phyloP scores from a whole-genome alignment of 1,284 basidiomycete genomes.

The Cystobasidium pallidum region DNA sequence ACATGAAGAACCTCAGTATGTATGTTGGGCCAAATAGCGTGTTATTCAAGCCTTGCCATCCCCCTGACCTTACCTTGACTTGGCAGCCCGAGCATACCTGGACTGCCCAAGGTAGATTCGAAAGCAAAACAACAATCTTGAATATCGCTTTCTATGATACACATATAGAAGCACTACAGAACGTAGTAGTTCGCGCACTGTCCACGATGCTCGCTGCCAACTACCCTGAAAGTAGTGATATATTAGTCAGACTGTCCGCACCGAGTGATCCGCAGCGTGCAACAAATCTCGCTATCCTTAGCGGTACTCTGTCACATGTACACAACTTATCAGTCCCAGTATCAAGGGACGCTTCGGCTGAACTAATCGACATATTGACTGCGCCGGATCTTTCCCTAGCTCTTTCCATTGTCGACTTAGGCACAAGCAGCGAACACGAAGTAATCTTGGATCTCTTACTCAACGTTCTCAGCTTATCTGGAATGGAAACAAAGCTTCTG shows the following conservation, averaged over 20 bases:
- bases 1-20: not conserved
- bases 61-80: too few relatives aligned
- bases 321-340: not conserved
- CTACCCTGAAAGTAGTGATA: not conserved
- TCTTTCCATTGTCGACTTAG: conserved; percentile 71
- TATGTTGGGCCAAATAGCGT: not conserved
- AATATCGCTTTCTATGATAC: not conserved
- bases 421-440: conserved; percentile 75
- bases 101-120: not conserved
- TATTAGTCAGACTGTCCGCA: not conserved
- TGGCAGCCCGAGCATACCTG: not conserved
- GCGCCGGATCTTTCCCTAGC: conserved; percentile 49
- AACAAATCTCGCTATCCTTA: conserved; percentile 1
- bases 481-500: conserved; percentile 69
- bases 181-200: not conserved
- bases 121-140: not conserved
- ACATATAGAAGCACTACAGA: not conserved
- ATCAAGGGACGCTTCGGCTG: not conserved
- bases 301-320: not conserved
- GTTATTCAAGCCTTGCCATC: too few relatives aligned
- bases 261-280: not conserved
- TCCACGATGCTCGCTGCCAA: not conserved
- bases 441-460: conserved; percentile 78
- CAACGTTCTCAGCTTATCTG: conserved; percentile 78
- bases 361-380: conserved; percentile 32